A percentile compares a stretch with the other conserved stretches of the same genome.
These are phyloP conservation scores for Leishmania guyanensis DNA, from an alignment of 208 protist species.

Conservation along the genomic window DNA sequence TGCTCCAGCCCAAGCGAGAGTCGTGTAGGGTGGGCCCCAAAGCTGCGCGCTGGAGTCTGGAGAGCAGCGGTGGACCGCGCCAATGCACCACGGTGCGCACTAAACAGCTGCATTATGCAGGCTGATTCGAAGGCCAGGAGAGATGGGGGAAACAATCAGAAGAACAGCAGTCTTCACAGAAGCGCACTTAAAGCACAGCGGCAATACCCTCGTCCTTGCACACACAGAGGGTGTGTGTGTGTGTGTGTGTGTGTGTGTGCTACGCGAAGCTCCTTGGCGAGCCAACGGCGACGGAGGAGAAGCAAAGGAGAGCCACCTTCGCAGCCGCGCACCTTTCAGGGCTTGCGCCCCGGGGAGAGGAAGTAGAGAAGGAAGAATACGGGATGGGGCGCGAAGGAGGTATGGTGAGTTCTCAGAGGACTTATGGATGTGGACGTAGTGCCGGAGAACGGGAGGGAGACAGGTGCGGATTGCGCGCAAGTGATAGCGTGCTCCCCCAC, in stretches of 20 bases:
- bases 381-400: neutral
- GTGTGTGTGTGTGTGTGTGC: neutral
- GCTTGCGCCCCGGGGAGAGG: neutral
- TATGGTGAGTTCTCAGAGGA: neutral
- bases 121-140: neutral
- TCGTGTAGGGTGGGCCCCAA: slow-evolving; percentile 33
- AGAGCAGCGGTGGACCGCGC: slow-evolving; percentile 1
- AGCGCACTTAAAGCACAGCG: neutral
- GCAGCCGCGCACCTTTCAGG: neutral
- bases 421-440: neutral
- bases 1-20: slow-evolving; percentile 70
- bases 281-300: neutral
- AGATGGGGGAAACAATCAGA: neutral
- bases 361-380: neutral
- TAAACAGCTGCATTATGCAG: neutral
- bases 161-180: neutral
- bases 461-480: neutral
- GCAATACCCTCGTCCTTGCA: neutral
- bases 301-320: neutral
- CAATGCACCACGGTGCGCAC: neutral
- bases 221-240: neutral
- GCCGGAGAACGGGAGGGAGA: neutral
- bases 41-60: slow-evolving; percentile 2
- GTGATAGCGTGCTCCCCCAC: neutral
- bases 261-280: neutral